Percentiles rank a stretch among this genome's conserved stretches.
phyloP scores from a whole-genome alignment of 1,284 basidiomycete genomes.

The Schizophyllum commune region DNA sequence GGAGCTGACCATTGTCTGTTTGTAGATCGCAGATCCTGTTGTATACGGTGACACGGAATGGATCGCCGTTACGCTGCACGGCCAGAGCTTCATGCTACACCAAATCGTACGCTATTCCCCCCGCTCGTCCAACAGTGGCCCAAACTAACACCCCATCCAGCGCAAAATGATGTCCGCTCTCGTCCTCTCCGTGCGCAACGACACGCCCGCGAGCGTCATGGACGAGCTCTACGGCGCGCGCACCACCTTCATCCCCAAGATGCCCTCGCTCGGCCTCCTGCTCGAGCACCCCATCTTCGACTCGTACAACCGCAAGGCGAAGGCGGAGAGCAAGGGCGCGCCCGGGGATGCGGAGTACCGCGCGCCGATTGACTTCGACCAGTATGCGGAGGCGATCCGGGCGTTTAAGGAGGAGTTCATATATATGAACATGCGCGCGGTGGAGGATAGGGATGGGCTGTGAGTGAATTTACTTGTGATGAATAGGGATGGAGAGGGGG shows the following conservation, averaged over 20 bases:
- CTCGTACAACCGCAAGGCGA: conserved; percentile 68
- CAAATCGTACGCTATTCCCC: conserved; percentile 33
- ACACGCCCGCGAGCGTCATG: conserved; percentile 67
- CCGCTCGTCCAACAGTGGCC: conserved; percentile 18
- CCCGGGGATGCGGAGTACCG: conserved; percentile 49
- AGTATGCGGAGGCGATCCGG: conserved; percentile 57
- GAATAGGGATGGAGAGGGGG: not conserved
- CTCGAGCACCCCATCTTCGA: conserved; percentile 89
- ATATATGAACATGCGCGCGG: conserved; percentile 75
- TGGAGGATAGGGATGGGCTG: conserved; percentile 78
- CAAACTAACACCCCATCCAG: conserved; percentile 33
- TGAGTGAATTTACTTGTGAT: conserved; percentile 32
- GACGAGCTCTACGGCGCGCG: conserved; percentile 69
- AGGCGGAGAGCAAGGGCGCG: conserved; percentile 51
- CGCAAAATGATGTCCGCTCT: conserved; percentile 96
- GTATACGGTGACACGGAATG: conserved; percentile 92
- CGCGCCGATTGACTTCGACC: conserved; percentile 64
- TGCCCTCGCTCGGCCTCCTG: conserved; percentile 92
- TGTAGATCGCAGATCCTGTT: conserved; percentile 74
- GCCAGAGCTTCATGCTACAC: conserved; percentile 99
- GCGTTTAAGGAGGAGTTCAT: conserved; percentile 81
- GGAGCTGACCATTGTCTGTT: too few species aligned
- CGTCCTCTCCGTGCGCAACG: conserved; percentile 72
- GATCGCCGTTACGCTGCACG: conserved; percentile 91
- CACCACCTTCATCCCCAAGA: conserved; percentile 89